Percentiles rank a stretch among this genome's conserved stretches.
Evolutionary conservation across 805 yeast species (phyloP).

Genomic region (Zygotorulaspora danielsina): DNA sequence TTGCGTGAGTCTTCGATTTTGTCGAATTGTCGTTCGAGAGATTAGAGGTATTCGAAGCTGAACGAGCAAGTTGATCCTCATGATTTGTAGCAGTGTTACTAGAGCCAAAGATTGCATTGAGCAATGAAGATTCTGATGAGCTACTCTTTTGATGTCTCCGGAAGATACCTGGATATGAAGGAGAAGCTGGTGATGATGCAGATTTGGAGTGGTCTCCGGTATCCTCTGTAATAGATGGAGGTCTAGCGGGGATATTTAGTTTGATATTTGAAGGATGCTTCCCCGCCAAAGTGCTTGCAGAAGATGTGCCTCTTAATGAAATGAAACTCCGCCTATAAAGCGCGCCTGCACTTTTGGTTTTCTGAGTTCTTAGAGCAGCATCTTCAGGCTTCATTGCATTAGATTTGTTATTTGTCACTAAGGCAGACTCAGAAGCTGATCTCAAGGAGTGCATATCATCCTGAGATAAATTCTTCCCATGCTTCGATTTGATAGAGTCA

Average conservation of each 20-base stretch:
- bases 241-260: conserved; percentile 29
- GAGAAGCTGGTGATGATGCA: conserved; percentile 29
- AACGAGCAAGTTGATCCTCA: conserved; percentile 7
- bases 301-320: conserved; percentile 29
- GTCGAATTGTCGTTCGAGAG: conserved; percentile 18
- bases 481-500: conserved; percentile 24
- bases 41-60: conserved; percentile 10
- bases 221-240: conserved; percentile 23
- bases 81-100: conserved; percentile 15
- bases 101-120: conserved; percentile 38
- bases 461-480: conserved; percentile 8
- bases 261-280: conserved; percentile 22
- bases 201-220: conserved; percentile 16
- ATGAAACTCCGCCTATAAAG: conserved; percentile 36
- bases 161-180: conserved; percentile 45
- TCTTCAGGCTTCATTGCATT: conserved; percentile 5
- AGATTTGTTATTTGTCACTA: conserved; percentile 9
- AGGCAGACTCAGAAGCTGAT: conserved; percentile 32
- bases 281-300: conserved; percentile 11
- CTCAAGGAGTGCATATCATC: conserved; percentile 17
- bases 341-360: conserved; percentile 32
- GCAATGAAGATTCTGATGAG: conserved; percentile 51
- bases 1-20: conserved; percentile 10
- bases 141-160: conserved; percentile 61
- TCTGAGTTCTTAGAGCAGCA: conserved; percentile 14